Base-by-base conservation (phyloP, 2,329 filamentous ascomycete species). In the Fusarium aywerte region DNA sequence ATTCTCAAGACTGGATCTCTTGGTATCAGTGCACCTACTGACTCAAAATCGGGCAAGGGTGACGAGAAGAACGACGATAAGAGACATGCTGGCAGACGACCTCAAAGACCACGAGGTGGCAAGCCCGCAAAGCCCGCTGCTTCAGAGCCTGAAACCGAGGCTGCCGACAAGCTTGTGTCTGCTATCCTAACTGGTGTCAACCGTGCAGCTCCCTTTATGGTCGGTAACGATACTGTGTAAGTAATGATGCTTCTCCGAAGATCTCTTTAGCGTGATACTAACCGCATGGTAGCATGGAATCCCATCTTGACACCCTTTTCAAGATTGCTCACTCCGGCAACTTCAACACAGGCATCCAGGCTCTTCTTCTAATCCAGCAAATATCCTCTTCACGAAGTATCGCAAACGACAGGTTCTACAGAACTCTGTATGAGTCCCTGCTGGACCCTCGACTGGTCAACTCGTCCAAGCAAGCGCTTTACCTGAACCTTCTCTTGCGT, bases 281-380 rank as follows among this genome's bases (percentile, higher is more conserved):
- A 76, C 54, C 21, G 23, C 43, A 23, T 40, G 5, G 53, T 54
- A 91, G 89, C 23, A 87, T 98, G 68, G 92, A 96, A 74, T 89
- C 90, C 59, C 95, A 99, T 75, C 87, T 99, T 58, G 91, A 98
- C 76, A 97, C 95, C 4, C 85, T 99, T 25, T 99, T 97, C 85
- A 90, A 89, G 73, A 96, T 99, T 73, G 97, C 96, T 0, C 96
- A 99, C 79, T 98, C 95, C 1, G 93, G 95, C 57, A 99, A 99
- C 79, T 98, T 99, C 85, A 99, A 98, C 80, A 99, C 96, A 1
- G 96, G 93, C 76, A 92, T 99, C 35, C 96, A 99, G 79, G 95
- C 96, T 32, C 86, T 99, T 68, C 91, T 97, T 81, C 83, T 99
- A 45, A 96, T 99, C 69, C 96, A 98, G 76, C 96, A 98, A 77